Evolutionary conservation across 306 rosid species (phyloP), one percentile per base, ranked within the genome.

Genomic region (Citrullus amarus): DNA sequence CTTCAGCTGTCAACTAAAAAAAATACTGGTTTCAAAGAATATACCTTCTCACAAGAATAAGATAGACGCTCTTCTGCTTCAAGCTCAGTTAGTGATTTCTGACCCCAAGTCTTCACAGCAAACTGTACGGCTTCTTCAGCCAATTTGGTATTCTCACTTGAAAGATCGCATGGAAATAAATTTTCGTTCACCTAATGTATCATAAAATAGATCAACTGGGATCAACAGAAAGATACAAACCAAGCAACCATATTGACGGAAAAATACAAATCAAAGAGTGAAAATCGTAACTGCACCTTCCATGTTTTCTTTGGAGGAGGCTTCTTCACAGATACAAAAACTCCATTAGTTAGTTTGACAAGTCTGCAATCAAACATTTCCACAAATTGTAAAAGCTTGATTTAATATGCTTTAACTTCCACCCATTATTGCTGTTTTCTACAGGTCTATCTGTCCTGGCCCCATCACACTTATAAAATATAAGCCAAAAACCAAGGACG

Each of bases 51-150:
- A 80, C 96, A 91, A 78, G 93, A 86, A 89, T 86, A 95, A 77
- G 98, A 95, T 65, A 95, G 91, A 65, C 97, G 97, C 85, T 95
- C 98, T 89, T 95, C 97, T 28, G 97, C 97, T 83, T 95, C 97
- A 78, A 95, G 97, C 85, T 92, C 97, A 20, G 92, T 91, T 79
- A 95, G 85, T 73, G 97, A 95, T 81, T 89, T 89, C 80, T 82
- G 88, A 65, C 98, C 97, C 97, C 98, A 95, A 67, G 86, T 91
- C 80, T 89, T 85, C 50, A 88, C 91, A 79, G 98, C 97, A 67
- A 95, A 84, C 66, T 92, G 88, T 72, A 91, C 93, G 50, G 96
- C 89, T 81, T 87, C 89, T 81, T 91, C 97, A 65, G 90, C 87
- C 85, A 92, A 80, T 81, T 89, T 89, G 51, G 81, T 51, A 78